Evolutionary conservation across 129 eudicot genomes (phyloP).

Genomic region (Heracleum sosnowskyi): DNA sequence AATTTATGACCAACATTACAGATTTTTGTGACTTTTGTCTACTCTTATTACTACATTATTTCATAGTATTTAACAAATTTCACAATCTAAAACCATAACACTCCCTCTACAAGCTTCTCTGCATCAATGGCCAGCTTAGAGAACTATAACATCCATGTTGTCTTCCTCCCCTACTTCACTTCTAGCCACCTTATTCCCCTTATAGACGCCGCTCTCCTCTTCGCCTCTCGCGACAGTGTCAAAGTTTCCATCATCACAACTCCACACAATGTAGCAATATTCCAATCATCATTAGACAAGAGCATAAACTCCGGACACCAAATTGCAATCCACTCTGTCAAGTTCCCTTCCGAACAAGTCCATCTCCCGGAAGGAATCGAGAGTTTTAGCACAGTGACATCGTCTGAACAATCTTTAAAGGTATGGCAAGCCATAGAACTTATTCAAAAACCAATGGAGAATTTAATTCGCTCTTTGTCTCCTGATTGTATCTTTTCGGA

Average conservation of each 20-base stretch:
- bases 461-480: conserved; percentile 7
- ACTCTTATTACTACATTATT: neutral
- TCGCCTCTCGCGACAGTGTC: neutral
- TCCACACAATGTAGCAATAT: neutral
- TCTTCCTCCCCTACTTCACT: conserved; percentile 1
- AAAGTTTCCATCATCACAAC: conserved; percentile 3
- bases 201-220: neutral
- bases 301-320: conserved; percentile 7
- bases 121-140: neutral
- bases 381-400: neutral
- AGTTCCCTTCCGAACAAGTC: conserved; percentile 27
- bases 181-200: conserved; percentile 8
- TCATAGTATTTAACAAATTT: neutral
- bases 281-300: neutral
- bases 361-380: conserved; percentile 32
- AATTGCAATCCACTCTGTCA: conserved; percentile 10
- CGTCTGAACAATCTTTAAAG: neutral
- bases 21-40: no score
- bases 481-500: conserved; percentile 4
- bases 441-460: conserved; percentile 23
- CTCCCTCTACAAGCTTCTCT: neutral
- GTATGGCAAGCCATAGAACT: conserved; percentile 14
- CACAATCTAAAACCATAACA: neutral
- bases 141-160: neutral
- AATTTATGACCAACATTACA: no score